phyloP scores from a whole-genome alignment of 352 stramenopile species.

The Phytophthora pisi region DNA sequence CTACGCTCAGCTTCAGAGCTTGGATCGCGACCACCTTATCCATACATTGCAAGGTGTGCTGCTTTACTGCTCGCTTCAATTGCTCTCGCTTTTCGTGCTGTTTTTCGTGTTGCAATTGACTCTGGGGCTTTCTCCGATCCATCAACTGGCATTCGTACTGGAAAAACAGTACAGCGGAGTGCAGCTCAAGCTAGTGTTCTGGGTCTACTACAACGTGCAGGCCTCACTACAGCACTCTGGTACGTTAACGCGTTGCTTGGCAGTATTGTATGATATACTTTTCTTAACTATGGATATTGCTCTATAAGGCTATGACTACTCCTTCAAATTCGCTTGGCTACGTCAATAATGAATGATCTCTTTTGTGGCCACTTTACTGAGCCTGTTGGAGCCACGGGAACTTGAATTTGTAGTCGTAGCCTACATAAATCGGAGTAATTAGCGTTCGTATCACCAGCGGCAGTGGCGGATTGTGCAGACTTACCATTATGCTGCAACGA shows the following conservation, averaged over 20 bases:
- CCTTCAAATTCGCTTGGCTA: constrained; percentile 1
- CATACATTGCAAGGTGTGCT: background rate
- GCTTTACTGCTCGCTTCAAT: background rate
- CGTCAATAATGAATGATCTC: background rate
- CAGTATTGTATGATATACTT: too few species aligned
- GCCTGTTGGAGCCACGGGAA: background rate
- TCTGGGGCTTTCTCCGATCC: background rate
- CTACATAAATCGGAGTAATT: background rate
- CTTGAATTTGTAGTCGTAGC: constrained; percentile 15
- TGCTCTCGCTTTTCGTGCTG: background rate
- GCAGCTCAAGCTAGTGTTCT: background rate
- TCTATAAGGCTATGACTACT: constrained; percentile 1
- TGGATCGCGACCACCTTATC: background rate
- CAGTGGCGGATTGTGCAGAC: background rate
- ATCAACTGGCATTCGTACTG: background rate
- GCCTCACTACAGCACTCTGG: background rate
- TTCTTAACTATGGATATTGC: background rate
- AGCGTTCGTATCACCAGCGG: background rate
- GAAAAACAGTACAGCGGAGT: background rate
- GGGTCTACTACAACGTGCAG: constrained; percentile 3
- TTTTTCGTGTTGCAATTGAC: background rate
- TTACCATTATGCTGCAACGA: constrained; percentile 7
- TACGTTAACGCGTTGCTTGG: background rate
- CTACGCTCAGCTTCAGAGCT: background rate
- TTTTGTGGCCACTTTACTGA: background rate